Evolutionary conservation across 345 rosid species (phyloP).

Genomic region (Kandelia obovata): DNA sequence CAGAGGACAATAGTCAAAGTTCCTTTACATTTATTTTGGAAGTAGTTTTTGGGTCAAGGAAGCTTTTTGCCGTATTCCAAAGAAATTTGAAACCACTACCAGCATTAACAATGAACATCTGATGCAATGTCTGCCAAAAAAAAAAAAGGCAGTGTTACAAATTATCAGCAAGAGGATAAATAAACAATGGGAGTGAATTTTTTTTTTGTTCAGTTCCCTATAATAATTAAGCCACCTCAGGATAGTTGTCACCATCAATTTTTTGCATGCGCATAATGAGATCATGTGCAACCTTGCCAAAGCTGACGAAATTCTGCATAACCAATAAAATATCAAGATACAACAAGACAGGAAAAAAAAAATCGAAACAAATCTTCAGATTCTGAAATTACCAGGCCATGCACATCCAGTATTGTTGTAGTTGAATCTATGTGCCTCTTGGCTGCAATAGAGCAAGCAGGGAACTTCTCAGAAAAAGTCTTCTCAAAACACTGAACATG

Average conservation of each 20-base stretch:
- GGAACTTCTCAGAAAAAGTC: constrained; percentile 81
- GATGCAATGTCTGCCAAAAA: constrained; percentile 74
- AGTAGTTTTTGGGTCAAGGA: constrained; percentile 90
- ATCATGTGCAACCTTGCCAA: constrained; percentile 87
- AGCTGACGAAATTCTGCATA: constrained; percentile 83
- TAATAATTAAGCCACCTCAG: constrained; percentile 60
- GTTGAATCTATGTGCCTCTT: constrained; percentile 76
- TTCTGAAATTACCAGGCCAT: constrained; percentile 61
- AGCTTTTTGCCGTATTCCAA: constrained; percentile 83
- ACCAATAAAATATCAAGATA: constrained; percentile 14
- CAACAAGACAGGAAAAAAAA: neutral
- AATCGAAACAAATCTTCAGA: neutral
- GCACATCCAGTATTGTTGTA: constrained; percentile 76
- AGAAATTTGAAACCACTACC: constrained; percentile 79
- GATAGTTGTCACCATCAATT: constrained; percentile 97
- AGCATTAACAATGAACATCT: constrained; percentile 87
- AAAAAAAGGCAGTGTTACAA: constrained; percentile 10
- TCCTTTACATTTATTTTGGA: constrained; percentile 73
- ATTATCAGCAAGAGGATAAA: constrained; percentile 10
- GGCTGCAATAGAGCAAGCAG: constrained; percentile 83
- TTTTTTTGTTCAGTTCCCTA: neutral
- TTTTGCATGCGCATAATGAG: constrained; percentile 91
- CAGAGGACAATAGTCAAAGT: constrained; percentile 1
- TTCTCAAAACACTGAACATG: constrained; percentile 91
- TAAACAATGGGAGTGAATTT: neutral